Conservation (phyloP, 345 rosid species). For the Corymbia maculata region DNA sequence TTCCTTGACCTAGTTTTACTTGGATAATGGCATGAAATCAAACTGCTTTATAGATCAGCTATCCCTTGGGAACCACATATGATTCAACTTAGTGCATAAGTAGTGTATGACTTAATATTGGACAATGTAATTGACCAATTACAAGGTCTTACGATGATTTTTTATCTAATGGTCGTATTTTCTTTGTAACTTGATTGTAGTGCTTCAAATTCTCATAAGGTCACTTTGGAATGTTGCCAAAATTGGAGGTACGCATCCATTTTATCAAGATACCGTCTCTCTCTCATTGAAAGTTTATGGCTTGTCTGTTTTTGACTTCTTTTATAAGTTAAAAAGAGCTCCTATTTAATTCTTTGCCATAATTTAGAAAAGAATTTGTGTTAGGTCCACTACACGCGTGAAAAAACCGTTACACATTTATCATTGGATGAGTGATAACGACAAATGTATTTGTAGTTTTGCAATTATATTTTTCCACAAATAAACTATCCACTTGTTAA, state of each 20-base stretch:
- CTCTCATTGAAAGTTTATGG: neutral
- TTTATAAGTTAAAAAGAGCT: neutral
- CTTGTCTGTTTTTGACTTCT: neutral
- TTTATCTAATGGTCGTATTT: accelerated
- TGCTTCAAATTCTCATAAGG: neutral
- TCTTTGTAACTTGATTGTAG: accelerated
- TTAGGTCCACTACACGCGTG: accelerated
- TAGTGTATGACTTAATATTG: neutral
- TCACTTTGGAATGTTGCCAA: neutral
- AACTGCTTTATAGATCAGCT: too few species aligned
- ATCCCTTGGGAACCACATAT: accelerated
- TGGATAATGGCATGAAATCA: accelerated
- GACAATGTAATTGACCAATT: accelerated
- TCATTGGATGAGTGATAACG: neutral
- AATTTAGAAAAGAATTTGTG: neutral
- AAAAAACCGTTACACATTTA: accelerated
- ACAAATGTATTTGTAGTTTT: neutral
- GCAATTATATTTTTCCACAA: neutral
- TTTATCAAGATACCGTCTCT: neutral
- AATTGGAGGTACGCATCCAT: neutral
- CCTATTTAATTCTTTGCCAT: accelerated
- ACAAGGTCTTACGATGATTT: neutral
- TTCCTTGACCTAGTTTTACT: neutral
- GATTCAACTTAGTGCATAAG: neutral
- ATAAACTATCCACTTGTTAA: too few species aligned